Base-by-base conservation (phyloP, 306 rosid species). In the Corylus avellana region DNA sequence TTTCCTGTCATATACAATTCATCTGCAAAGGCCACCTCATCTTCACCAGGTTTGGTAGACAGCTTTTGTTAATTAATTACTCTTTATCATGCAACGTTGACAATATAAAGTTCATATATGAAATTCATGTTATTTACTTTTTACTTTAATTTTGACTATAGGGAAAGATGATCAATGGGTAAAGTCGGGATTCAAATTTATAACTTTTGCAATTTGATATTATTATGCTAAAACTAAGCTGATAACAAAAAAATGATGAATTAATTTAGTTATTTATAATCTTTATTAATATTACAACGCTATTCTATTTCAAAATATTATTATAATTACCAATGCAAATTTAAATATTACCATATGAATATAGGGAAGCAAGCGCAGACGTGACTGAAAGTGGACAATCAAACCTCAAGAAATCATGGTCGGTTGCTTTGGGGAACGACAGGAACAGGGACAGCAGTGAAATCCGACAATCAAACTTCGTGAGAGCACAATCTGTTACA, bases 1-100 rank as follows among this genome's bases (percentile, higher is more conserved):
- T 35, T 73, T 84, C 49, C 25, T 86, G 91, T 81, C 88, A 66
- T 66, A 86, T 88, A 47, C 85, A 86, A 53, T 88, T 88, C 77
- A 77, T 83, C 78, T 88, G 91, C 85, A 88, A 86, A 81, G 89
- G 86, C 51, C 50, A 75, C 77, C 91, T 79, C 53, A 84, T 88
- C 58, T 39, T n/a, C 78, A 77, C 82, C 81, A 86, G 91, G 91
- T 86, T 70, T 59, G 62, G 53, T 63, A 11, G 46, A 68, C 17
- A 18, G 44, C 12, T 27, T 12, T 73, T 68, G 12, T 44, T 66
- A 17, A 42, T 50, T 61, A 32, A 42, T 37, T 61, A 14, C 47
- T 8, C 4, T 37, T 17, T 35, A 13, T 10, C 2, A 42, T 42
- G 46, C 46, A 42, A 42, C 46, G 6, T 4, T 3, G 44, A 39